phyloP scores from a whole-genome alignment of 2,329 filamentous ascomycete genomes.

The Claviceps paspali region DNA sequence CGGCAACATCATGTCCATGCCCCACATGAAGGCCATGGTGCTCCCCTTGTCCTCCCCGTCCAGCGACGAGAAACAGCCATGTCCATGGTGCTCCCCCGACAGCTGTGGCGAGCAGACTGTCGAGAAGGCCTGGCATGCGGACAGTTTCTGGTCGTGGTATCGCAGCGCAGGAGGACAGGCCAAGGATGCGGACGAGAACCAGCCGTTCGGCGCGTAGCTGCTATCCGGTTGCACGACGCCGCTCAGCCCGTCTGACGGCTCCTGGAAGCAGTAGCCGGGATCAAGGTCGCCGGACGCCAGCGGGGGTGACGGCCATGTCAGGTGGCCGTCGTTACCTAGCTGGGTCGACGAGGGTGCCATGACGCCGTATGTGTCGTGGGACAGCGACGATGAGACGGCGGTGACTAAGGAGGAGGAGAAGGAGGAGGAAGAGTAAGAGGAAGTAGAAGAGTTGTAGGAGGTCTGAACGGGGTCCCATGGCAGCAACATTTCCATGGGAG shows the following conservation, averaged over 20 bases:
- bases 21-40: background rate
- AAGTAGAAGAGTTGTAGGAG: conserved; percentile 7
- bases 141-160: background rate
- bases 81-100: too few species aligned
- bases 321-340: too few species aligned
- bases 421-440: background rate
- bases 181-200: background rate
- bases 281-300: conserved; percentile 2
- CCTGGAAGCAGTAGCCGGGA: conserved; percentile 2
- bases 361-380: conserved; percentile 5
- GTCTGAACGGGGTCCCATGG: conserved; percentile 6
- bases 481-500: background rate
- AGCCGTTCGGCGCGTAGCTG: background rate
- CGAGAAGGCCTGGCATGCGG: background rate
- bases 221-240: background rate
- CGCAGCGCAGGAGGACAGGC: background rate
- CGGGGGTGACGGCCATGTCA: conserved; percentile 24
- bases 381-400: conserved; percentile 9
- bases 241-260: background rate
- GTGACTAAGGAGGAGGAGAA: background rate
- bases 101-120: background rate
- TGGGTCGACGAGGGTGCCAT: too few species aligned
- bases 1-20: background rate
- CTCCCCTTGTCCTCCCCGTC: background rate
- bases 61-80: background rate